Conservation (phyloP, 2,329 filamentous ascomycete genomes). For the Gnomoniopsis smithogilvyi region DNA sequence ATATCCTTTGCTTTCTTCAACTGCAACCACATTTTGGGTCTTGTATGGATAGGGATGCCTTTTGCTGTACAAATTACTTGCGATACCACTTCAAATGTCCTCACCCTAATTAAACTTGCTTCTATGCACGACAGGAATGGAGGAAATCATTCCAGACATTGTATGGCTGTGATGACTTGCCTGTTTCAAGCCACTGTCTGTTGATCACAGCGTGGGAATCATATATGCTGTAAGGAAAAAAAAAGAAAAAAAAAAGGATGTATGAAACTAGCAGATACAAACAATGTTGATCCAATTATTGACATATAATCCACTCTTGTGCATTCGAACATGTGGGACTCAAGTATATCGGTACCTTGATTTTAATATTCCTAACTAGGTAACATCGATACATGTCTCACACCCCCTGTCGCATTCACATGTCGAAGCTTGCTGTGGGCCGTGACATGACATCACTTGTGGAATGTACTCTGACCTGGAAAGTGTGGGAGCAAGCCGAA, state of each 20-base stretch:
- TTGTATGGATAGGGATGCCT: neutral
- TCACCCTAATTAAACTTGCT: neutral
- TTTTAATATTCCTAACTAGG: too few species aligned
- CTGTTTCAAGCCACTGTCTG: too few species aligned
- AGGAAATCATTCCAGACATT: neutral
- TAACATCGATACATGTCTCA: too few species aligned
- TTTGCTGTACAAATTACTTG: constrained; percentile 2
- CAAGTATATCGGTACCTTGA: too few species aligned
- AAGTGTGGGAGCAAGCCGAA: neutral
- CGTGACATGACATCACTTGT: neutral
- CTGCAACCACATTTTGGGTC: neutral
- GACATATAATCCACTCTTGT: too few species aligned
- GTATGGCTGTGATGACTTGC: neutral
- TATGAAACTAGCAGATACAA: too few species aligned
- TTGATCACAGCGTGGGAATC: too few species aligned
- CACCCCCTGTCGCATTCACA: neutral
- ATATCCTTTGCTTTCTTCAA: constrained; percentile 2
- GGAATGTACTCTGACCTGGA: neutral
- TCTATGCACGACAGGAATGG: neutral
- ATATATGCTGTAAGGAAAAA: too few species aligned
- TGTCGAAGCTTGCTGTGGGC: neutral
- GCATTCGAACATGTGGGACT: too few species aligned
- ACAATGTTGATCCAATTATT: too few species aligned
- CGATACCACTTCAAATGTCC: neutral
- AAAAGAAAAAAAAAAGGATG: too few species aligned